Base-by-base conservation (phyloP, 1,284 basidiomycete species). In the Xerocomus cyaneibrunnescens region DNA sequence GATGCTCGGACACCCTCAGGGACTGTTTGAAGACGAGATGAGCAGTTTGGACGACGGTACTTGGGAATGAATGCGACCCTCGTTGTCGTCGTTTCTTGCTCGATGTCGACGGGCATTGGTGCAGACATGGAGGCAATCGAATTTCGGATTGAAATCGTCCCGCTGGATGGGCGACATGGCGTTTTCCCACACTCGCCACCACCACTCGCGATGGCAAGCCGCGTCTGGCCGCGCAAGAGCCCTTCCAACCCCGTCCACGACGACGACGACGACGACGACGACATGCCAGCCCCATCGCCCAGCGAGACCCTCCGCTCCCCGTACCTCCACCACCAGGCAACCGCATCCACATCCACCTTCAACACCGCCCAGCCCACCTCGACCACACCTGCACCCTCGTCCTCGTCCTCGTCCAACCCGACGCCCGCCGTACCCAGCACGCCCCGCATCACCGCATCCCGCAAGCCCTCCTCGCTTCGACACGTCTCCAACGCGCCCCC, bases 301-400 rank as follows among this genome's bases (percentile, higher is more conserved):
- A n/a, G n/a, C n/a, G n/a, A 34, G 1, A 16, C 48, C 22, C 32
- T 47, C n/a, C 68, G 60, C 32, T 70, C 68, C 0, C 65, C 65
- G 9, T 67, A 67, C 35, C 41, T 68, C 38, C 66, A 67, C 0
- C 65, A 69, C 50, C 65, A 67, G 12, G 65, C 65, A 1, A 70
- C 67, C 7, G 65, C 65, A 7, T 67, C 65, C 2, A 57, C 68
- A 5, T 67, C 68, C 32, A 67, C 65, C 9, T 67, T 67, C 41
- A 70, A 66, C 51, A 48, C 43, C 14, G 7, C 37, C 31, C 50
- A 51, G 5, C 30, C 41, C 2, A 38, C 46, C 17, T 7, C 8
- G 8, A 5, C 43, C 16, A 9, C 44, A 0, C n/a, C 46, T 0
- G 7, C 52, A 0, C 55, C 36, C 3, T 44, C 27, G 6, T 44